Base-by-base conservation (phyloP, 441 rosid species). In the Corymbia citriodora region DNA sequence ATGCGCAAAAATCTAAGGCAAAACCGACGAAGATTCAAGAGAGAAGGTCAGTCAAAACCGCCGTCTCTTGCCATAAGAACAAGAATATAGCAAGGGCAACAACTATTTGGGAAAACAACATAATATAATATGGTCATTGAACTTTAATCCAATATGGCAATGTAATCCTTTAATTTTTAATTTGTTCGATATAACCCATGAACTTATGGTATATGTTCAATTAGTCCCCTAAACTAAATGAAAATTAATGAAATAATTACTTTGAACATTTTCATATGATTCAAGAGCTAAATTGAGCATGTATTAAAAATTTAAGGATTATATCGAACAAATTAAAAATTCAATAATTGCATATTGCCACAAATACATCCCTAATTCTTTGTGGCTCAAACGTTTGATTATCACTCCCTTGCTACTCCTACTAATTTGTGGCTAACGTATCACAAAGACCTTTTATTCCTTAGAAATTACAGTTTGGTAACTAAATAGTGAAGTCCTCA, bases 291-390 rank as follows among this genome's bases (percentile, higher is more conserved):
- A 2, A 5, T 59, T 59, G 25, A 57, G 25, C 1, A 4, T 57
- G 6, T 57, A 57, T 9, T 9, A 2, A 57, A 10, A 2, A 0
- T 1, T 23, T 57, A 23, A 6, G 1, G 2, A 4, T 4, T 4
- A 40, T 6, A 4, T 40, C 5, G 1, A 40, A 40, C 45, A 40
- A 40, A 40, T 40, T 40, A 40, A 40, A 40, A 40, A 1, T 40
- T 40, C 45, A 40, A 5, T 40, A 5, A 40, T 40, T 40, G 45
- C 6, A 40, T 4, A 40, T 4, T 40, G 45, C 45, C 6, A 40
- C 45, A 40, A 40, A 4, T 40, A 4, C 25, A 59, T 59, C 1
- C 2, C 0, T 25, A 59, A 59, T 29, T 59, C 65, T 59, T 59
- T 4, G n/a, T 7, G 2, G n/a, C 65, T 23, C 29, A 59, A 23